Conservation (phyloP, 495 filamentous ascomycete species). For the Penicillium bovifimosum region DNA sequence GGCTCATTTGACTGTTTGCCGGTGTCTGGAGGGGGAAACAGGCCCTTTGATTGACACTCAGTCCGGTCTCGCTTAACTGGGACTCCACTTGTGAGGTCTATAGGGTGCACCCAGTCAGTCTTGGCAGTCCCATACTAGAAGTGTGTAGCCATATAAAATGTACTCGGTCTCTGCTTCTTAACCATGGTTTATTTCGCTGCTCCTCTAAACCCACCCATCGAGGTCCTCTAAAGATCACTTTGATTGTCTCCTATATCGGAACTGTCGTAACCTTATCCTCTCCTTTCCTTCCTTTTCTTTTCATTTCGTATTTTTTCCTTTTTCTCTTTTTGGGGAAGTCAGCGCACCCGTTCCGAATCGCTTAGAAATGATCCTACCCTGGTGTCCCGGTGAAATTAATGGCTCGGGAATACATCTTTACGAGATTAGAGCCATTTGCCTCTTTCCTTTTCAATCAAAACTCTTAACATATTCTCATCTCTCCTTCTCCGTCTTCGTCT, state of each 20-base stretch:
- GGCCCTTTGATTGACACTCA: constrained; percentile 35
- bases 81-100: constrained; percentile 14
- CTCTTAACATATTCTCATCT: background rate
- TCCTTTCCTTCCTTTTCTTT: background rate
- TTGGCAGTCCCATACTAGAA: background rate
- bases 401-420: background rate
- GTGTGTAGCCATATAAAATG: constrained; percentile 11
- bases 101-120: constrained; percentile 32
- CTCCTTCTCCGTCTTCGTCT: too few species aligned
- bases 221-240: constrained; percentile 1
- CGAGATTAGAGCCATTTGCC: too few species aligned
- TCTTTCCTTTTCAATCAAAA: background rate
- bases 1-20: background rate
- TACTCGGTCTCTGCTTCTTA: background rate
- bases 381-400: constrained; percentile 10
- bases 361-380: constrained; percentile 13
- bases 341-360: background rate
- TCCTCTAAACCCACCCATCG: constrained; percentile 9
- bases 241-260: constrained; percentile 13
- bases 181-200: background rate
- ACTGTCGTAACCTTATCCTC: background rate
- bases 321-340: background rate
- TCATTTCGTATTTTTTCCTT: background rate
- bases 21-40: background rate
- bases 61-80: constrained; percentile 12